phyloP scores from a whole-genome alignment of 163 green algal species.

The Scenedesmus sp. region DNA sequence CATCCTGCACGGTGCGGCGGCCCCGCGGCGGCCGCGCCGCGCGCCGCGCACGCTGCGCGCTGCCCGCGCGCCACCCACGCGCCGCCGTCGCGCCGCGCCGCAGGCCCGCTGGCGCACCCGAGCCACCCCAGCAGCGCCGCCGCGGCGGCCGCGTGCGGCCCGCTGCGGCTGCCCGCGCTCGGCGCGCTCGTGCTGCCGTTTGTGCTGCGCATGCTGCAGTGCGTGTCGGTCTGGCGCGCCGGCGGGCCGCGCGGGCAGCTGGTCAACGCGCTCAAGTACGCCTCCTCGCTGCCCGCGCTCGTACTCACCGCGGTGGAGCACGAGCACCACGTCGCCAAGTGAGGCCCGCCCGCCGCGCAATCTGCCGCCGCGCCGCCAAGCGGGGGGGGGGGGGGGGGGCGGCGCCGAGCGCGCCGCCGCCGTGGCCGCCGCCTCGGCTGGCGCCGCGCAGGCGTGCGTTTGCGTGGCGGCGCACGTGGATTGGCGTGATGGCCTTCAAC shows the following conservation, averaged over 20 bases:
- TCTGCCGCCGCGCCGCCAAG: too few species aligned
- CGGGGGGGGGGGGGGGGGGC: too few species aligned
- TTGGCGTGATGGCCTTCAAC: slow-evolving; percentile 83
- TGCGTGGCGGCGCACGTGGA: slow-evolving; percentile 76
- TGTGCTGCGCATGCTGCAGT: slow-evolving; percentile 91
- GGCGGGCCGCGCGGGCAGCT: slow-evolving; percentile 57
- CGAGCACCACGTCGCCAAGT: slow-evolving; percentile 78
- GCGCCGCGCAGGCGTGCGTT: slow-evolving; percentile 29
- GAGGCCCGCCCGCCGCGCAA: too few species aligned
- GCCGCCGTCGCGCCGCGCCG: too few species aligned
- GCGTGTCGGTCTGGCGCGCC: slow-evolving; percentile 71
- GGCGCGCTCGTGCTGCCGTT: slow-evolving; percentile 83
- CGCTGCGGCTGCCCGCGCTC: slow-evolving; percentile 54
- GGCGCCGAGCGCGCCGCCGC: too few species aligned
- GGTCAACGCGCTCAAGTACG: slow-evolving; percentile 95
- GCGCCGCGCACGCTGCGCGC: too few species aligned
- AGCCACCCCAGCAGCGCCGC: neutral
- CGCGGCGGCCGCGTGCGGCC: slow-evolving; percentile 20
- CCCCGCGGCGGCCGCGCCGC: neutral
- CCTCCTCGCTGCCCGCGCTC: slow-evolving; percentile 91
- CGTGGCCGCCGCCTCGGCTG: slow-evolving; percentile 32
- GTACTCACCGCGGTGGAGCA: slow-evolving; percentile 84
- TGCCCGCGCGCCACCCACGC: too few species aligned
- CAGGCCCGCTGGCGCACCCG: slow-evolving; percentile 22
- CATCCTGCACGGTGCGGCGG: slow-evolving; percentile 37